Evolutionary conservation across 768 basidiomycete species (phyloP), one percentile per base, ranked within the genome.

Genomic region (Hortiboletus flavorubellus): DNA sequence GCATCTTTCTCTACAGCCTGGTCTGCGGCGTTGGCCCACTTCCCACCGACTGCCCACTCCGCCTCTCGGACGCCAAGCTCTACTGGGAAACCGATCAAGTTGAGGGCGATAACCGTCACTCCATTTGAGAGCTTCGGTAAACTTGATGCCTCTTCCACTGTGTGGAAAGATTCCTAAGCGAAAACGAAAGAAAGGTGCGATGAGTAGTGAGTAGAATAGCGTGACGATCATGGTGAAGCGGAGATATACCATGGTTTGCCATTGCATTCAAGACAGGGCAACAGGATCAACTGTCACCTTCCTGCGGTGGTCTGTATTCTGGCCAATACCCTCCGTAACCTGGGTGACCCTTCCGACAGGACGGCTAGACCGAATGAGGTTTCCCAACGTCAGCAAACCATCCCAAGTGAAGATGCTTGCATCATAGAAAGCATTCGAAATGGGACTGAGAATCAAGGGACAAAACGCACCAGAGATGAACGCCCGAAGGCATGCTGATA

Each of bases 251-350:
- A 60, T 91, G 89, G 64, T 91, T 91, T 6, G 89, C 87, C 80
- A 92, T 73, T 0, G 87, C 84, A 59, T 92, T 91, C 59, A 91
- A 70, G 11, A 80, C 86, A 3, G 87, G 89, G 60, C 89, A 91
- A 2, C 82, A 80, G 59, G 79, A 80, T 14, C 90, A 75, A 63
- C 87, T 88, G 59, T 90, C 87, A 3, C 80, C 81, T 10, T 82
- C 76, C 56, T 70, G 71, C 11, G 87, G 81, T 1, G 84, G 68
- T 4, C 77, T 71, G 59, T 77, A 91, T 63, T 84, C 80, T 7
- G 88, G 87, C 89, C 89, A 91, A 43, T 76, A 64, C 0, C 87
- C 85, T 31, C 73, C 79, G 30, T 70, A 76, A 1, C 85, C 86
- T 8, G 81, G 78, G 45, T 76, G 70, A 2, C 82, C 82, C 35